Base-by-base conservation (phyloP, 768 basidiomycete species). In the Rhodosporidiobolus odoratus region DNA sequence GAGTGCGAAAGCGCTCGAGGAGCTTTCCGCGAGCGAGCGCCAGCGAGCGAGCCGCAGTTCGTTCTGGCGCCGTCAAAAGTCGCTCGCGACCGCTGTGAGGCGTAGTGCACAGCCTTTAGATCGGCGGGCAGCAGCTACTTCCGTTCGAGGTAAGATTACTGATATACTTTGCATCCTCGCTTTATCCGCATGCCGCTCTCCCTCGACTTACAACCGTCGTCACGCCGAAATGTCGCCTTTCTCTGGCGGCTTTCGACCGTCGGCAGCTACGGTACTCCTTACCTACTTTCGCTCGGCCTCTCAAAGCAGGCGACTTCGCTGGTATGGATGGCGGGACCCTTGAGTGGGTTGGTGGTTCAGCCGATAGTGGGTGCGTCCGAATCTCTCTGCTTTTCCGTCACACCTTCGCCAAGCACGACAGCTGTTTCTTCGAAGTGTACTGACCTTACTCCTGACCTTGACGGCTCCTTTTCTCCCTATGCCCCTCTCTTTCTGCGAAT, bases 311-410 rank as follows among this genome's bases (percentile, higher is more conserved):
- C 93, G 23, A 97, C 96, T 0, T 89, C 91, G 63, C 84, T 97
- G 13, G 95, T 99, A 43, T 99, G 96, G 96, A 84, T 84, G 41
- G 83, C 83, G 1, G 83, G 95, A 16, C 96, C 96, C 8, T 91
- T 99, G 69, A 92, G 91, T 71, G 96, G 96, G 23, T 83, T 99
- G 56, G 82, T 99, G 60, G 93, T 93, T 8, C 96, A 99, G 79
- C 96, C 96, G n/a, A 84, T 98, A 65, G 96, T 99, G 75, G 96
- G 95, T 91, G 75, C 70, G 83, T 72, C 54, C 37, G 23, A 45
- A 23, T 37, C 12, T 27, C 37, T 25, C 41, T 50, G 50, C 25
- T 45, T 4, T 17, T 45, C 38, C 35, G 3, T n/a, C 8, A 15
- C 43, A 45, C 34, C 50, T 50, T 23, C 30, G 32, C 2, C 10